Evolutionary conservation across 225 moss, liverwort and hornwort genomes (phyloP).

Genomic region (Asterella californica): DNA sequence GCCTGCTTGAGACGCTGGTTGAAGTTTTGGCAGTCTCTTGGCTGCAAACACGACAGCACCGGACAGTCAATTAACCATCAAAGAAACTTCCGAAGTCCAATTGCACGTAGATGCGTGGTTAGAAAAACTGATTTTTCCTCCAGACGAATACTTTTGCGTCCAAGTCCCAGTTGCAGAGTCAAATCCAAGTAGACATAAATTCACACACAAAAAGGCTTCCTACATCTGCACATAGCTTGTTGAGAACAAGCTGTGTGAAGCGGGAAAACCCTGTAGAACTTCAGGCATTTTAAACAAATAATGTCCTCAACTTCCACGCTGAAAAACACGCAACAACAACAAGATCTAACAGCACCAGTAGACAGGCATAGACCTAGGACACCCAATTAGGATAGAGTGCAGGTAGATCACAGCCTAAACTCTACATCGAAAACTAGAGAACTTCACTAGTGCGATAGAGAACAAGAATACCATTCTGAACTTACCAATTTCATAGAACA

Average conservation of each 20-base stretch:
- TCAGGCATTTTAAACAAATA: too few species aligned
- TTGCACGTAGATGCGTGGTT: neutral
- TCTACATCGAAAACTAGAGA: neutral
- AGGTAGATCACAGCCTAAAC: neutral
- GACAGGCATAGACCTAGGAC: neutral
- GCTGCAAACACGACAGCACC: slow-evolving; percentile 41
- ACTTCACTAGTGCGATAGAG: neutral
- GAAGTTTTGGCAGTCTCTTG: slow-evolving; percentile 87
- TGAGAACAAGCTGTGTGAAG: too few species aligned
- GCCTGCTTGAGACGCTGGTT: slow-evolving; percentile 79
- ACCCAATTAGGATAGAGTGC: neutral
- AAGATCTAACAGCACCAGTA: neutral
- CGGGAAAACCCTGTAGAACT: too few species aligned
- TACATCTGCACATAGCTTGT: neutral
- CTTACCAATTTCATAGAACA: slow-evolving; percentile 96
- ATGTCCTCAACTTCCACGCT: too few species aligned
- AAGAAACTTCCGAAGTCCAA: neutral
- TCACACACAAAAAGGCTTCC: neutral
- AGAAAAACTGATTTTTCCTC: too few species aligned
- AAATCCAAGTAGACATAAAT: neutral
- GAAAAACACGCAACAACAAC: too few species aligned
- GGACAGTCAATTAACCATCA: neutral
- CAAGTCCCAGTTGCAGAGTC: too few species aligned
- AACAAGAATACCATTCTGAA: neutral
- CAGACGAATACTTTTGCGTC: too few species aligned